Conservation (phyloP, 768 basidiomycete genomes). For the Xerocomus potaroensis region DNA sequence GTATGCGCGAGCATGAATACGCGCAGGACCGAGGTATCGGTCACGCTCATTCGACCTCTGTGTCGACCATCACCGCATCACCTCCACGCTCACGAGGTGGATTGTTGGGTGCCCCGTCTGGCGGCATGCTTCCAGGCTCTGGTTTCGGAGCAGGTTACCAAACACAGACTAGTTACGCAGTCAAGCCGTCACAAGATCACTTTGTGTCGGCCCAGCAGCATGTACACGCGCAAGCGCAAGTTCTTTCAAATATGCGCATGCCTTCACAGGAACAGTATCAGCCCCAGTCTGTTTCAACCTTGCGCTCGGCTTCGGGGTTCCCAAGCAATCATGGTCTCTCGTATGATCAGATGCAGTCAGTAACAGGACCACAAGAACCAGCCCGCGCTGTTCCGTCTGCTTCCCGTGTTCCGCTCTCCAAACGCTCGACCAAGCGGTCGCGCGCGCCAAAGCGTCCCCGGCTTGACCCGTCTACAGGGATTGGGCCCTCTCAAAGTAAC, state of each 20-base stretch:
- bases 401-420: background rate
- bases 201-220: conserved; percentile 10
- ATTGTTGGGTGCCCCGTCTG: background rate
- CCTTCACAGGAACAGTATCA: conserved; percentile 12
- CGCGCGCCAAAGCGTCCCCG: conserved; percentile 23
- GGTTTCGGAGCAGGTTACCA: conserved; percentile 1
- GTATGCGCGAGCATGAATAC: background rate
- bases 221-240: conserved; percentile 4
- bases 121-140: background rate
- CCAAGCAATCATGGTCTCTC: background rate
- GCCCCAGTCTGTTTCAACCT: background rate
- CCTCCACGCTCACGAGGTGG: conserved; percentile 9
- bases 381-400: background rate
- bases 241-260: background rate
- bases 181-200: conserved; percentile 1
- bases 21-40: background rate
- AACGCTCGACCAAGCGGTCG: conserved; percentile 17
- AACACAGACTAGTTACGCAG: conserved; percentile 1
- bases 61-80: conserved; percentile 24
- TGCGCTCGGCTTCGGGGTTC: conserved; percentile 2
- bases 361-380: background rate
- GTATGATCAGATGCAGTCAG: background rate
- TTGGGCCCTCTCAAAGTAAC: background rate
- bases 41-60: conserved; percentile 22
- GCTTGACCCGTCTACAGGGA: background rate